A percentile compares a stretch with the other conserved stretches of the same genome.
Evolutionary conservation across 169 alveolate genomes (phyloP).

Genomic region (Amoebophrya sp.): DNA sequence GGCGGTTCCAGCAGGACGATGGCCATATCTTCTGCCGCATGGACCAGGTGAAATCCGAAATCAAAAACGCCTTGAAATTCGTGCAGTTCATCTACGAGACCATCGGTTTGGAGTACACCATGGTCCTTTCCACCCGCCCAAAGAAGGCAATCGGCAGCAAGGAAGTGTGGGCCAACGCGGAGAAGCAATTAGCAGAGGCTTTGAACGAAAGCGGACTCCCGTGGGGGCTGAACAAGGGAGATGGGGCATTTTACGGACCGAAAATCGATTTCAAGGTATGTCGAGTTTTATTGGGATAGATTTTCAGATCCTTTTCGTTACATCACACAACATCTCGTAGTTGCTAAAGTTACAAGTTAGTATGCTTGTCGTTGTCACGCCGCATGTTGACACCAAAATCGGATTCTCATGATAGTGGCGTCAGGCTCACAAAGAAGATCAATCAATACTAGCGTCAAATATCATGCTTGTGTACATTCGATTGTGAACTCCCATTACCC

Average conservation of each 20-base stretch:
- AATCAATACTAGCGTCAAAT: no score
- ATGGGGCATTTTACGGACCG: slow-evolving; percentile 99
- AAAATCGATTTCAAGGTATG: slow-evolving; percentile 94
- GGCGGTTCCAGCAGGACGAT: slow-evolving; percentile 98
- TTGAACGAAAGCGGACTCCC: slow-evolving; percentile 69
- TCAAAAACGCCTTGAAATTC: slow-evolving; percentile 79
- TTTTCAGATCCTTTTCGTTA: no score
- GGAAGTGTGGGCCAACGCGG: slow-evolving; percentile 94
- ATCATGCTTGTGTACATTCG: no score
- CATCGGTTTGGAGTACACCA: slow-evolving; percentile 86
- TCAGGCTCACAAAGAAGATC: no score
- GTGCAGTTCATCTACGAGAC: slow-evolving; percentile 82
- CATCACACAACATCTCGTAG: no score
- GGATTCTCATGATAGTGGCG: no score
- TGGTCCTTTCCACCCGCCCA: slow-evolving; percentile 94
- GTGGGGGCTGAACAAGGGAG: slow-evolving; percentile 89
- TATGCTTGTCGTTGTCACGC: no score
- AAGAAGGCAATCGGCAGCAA: slow-evolving; percentile 87
- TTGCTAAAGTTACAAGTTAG: no score
- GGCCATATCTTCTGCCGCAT: slow-evolving; percentile 96
- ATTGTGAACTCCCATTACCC: no score
- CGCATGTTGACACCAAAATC: no score
- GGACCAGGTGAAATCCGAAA: slow-evolving; percentile 87
- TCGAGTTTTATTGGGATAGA: no score
- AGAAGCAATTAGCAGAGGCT: slow-evolving; percentile 82